Conservation (phyloP, 2,329 filamentous ascomycete genomes). For the Colletotrichum graminicola region DNA sequence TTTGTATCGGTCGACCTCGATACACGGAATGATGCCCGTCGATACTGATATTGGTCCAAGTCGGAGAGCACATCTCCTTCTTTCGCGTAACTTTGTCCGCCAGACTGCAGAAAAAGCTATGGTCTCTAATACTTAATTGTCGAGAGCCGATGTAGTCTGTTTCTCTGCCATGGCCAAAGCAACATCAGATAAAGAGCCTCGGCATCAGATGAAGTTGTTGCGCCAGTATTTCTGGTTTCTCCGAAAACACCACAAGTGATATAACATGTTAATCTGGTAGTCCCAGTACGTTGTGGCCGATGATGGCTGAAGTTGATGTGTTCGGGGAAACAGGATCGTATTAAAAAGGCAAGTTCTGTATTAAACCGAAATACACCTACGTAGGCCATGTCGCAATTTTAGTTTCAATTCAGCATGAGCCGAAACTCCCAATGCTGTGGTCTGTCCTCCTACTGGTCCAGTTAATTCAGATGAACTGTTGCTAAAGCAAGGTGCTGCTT, state of each 20-base stretch:
- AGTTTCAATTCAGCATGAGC: background rate
- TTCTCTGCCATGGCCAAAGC: background rate
- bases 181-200: background rate
- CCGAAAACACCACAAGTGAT: too few relatives aligned
- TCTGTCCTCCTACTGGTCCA: background rate
- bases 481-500: constrained; percentile 17
- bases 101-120: background rate
- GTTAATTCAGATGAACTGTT: background rate
- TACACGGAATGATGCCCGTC: too few relatives aligned
- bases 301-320: background rate
- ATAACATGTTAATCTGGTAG: background rate
- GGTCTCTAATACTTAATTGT: background rate
- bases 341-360: background rate
- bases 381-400: background rate
- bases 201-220: background rate
- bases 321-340: background rate
- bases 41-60: background rate
- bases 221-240: background rate
- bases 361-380: background rate
- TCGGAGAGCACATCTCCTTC: background rate
- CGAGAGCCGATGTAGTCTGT: background rate
- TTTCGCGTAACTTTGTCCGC: too few relatives aligned
- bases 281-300: background rate
- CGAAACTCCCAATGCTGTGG: background rate
- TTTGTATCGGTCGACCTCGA: background rate